Base-by-base conservation (phyloP, 1,284 basidiomycete species). In the Chalciporus sp. region DNA sequence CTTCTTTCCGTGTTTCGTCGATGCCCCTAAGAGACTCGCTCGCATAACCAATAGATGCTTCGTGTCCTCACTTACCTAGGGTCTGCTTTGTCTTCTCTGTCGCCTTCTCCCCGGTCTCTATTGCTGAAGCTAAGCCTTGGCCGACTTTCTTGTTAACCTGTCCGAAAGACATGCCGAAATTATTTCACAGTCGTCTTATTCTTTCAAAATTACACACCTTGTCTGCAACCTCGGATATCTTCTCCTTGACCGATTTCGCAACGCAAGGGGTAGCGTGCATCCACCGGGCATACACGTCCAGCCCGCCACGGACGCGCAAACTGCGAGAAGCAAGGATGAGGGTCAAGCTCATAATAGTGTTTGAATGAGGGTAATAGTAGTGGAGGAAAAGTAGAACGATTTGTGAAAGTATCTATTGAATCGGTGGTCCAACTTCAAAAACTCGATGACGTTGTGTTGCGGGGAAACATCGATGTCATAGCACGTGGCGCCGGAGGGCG, bases 121-220 rank as follows among this genome's bases (percentile, higher is more conserved):
- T 82, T 0, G 84, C 85, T 8, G 76, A 78, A 14, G 85, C 86
- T 9, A 89, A 70, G 2, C 78, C 78, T 58, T 79, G 67, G 1
- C 85, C 85, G 9, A 86, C 74, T 26, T 77, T 78, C 69, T 80
- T 82, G 67, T 86, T 88, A 1, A 86, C 76, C 85, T 88, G 53
- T 26, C 28, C 28, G 31, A 42, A 35, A 7, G 6, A 26, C n/a
- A 39, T 7, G 19, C 27, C n/a, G 42, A 16, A 8, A 39, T 20
- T 10, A 31, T 23, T 37, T 14, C n/a, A 16, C n/a, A 10, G 17
- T 39, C n/a, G 9, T 17, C n/a, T 11, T 4, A 8, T 10, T 5
- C 8, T n/a, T 6, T 23, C 23, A 20, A 23, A 5, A 42, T 42
- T 12, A 60, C 74, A 27, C 31, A 86, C 87, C 64, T 79, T 80